Conservation (phyloP, 495 filamentous ascomycete genomes). For the Hypoxylon fuscum region DNA sequence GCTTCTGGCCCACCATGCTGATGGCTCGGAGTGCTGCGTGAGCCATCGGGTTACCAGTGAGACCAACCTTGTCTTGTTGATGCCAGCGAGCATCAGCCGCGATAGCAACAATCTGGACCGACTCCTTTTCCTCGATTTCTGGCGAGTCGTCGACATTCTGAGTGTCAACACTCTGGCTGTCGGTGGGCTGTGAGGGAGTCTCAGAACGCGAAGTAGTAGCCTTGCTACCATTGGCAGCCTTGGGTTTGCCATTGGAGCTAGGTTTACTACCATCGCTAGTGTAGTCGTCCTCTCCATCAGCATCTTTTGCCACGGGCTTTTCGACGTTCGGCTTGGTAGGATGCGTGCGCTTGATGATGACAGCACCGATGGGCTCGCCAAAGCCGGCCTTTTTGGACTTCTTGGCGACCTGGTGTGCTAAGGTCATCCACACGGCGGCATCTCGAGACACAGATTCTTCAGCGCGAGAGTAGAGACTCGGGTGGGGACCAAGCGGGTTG, state of each 20-base stretch:
- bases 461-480: slow-evolving; percentile 63
- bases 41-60: slow-evolving; percentile 74
- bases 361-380: slow-evolving; percentile 79
- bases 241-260: slow-evolving; percentile 39
- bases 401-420: slow-evolving; percentile 71
- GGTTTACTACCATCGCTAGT: slow-evolving; percentile 32
- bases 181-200: too few relatives aligned
- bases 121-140: slow-evolving; percentile 47
- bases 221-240: too few relatives aligned
- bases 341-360: slow-evolving; percentile 71
- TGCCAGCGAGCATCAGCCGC: slow-evolving; percentile 81
- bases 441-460: slow-evolving; percentile 67
- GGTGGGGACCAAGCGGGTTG: slow-evolving; percentile 79
- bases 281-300: neutral
- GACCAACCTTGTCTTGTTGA: slow-evolving; percentile 54
- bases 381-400: slow-evolving; percentile 63
- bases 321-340: slow-evolving; percentile 49
- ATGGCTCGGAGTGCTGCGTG: slow-evolving; percentile 89
- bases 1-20: slow-evolving; percentile 81
- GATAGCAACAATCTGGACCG: slow-evolving; percentile 67
- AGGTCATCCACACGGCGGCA: slow-evolving; percentile 68
- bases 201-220: too few relatives aligned
- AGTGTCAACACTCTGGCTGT: too few relatives aligned
- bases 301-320: slow-evolving; percentile 36
- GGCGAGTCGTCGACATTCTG: slow-evolving; percentile 15